These are phyloP conservation scores for Pyrus betulifolia DNA, from an alignment of 306 rosid genomes.

Conservation along the genomic window DNA sequence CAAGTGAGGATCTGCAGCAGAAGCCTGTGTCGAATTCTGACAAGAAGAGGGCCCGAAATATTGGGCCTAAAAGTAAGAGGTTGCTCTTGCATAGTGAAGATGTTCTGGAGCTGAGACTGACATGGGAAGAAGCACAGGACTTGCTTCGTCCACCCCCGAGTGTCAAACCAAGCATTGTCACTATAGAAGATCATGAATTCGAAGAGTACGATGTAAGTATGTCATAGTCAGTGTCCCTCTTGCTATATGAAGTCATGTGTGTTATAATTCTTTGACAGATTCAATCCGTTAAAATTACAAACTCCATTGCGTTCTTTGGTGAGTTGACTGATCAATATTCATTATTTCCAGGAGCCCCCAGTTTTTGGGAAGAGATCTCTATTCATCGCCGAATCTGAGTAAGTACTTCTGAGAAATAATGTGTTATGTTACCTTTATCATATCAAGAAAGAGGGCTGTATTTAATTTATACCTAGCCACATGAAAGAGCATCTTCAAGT, in stretches of 20 bases:
- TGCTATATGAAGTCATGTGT: not conserved
- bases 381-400: slow-evolving; percentile 69
- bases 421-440: not conserved
- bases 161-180: slow-evolving; percentile 71
- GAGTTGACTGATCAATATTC: slow-evolving; percentile 19
- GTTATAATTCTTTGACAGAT: not conserved
- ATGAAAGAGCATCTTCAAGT: not conserved
- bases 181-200: slow-evolving; percentile 77
- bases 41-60: slow-evolving; percentile 80
- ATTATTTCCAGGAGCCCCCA: slow-evolving; percentile 74
- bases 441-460: not conserved
- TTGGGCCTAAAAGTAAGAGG: slow-evolving; percentile 85
- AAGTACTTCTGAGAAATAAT: slow-evolving; percentile 19
- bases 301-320: slow-evolving; percentile 15
- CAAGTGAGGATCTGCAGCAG: slow-evolving; percentile 37
- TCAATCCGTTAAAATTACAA: not conserved
- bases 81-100: slow-evolving; percentile 79
- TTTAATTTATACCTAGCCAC: not conserved
- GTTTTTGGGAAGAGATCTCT: slow-evolving; percentile 89
- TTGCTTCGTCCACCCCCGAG: slow-evolving; percentile 91
- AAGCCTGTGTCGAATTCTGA: slow-evolving; percentile 41
- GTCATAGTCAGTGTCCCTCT: slow-evolving; percentile 2
- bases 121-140: slow-evolving; percentile 99
- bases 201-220: slow-evolving; percentile 92
- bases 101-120: slow-evolving; percentile 72